Percentiles rank a stretch among this genome's conserved stretches.
Conservation (phyloP, 805 yeast species). For the Metschnikowia lunata region DNA sequence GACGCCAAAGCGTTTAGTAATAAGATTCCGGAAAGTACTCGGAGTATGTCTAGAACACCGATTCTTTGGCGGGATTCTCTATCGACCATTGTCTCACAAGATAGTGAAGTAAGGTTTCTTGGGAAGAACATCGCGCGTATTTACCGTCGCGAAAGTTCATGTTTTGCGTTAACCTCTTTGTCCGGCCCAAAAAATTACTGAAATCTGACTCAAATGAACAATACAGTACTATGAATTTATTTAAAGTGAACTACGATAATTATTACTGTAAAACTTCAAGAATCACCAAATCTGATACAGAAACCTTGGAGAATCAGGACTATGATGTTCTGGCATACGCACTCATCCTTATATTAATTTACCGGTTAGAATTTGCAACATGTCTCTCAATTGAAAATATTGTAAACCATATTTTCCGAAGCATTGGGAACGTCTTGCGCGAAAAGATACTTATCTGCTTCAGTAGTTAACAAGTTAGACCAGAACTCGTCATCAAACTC, state of each 20-base stretch:
- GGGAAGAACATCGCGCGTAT: background rate
- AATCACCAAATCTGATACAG: no score
- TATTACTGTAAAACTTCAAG: no score
- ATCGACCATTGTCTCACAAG: background rate
- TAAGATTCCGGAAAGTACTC: constrained; percentile 45
- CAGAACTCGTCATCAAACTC: constrained; percentile 68
- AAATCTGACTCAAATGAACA: no score
- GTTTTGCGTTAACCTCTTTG: no score
- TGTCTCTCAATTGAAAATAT: constrained; percentile 3
- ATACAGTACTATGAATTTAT: no score
- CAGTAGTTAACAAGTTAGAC: constrained; percentile 49
- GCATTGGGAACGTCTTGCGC: constrained; percentile 19
- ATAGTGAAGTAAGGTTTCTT: background rate
- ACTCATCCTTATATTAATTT: no score
- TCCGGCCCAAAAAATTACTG: no score
- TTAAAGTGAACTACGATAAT: no score
- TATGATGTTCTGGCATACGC: no score
- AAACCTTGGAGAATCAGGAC: no score
- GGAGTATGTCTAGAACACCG: constrained; percentile 33
- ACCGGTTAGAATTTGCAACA: no score
- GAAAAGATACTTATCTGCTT: constrained; percentile 32
- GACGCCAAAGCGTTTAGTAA: constrained; percentile 47
- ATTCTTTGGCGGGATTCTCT: background rate
- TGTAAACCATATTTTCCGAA: constrained; percentile 12
- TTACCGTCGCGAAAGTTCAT: background rate